A percentile compares a stretch with the other conserved stretches of the same genome.
These are phyloP conservation scores for Colletotrichum acutatum DNA, from an alignment of 2,329 filamentous ascomycete species.

Conservation along the genomic window DNA sequence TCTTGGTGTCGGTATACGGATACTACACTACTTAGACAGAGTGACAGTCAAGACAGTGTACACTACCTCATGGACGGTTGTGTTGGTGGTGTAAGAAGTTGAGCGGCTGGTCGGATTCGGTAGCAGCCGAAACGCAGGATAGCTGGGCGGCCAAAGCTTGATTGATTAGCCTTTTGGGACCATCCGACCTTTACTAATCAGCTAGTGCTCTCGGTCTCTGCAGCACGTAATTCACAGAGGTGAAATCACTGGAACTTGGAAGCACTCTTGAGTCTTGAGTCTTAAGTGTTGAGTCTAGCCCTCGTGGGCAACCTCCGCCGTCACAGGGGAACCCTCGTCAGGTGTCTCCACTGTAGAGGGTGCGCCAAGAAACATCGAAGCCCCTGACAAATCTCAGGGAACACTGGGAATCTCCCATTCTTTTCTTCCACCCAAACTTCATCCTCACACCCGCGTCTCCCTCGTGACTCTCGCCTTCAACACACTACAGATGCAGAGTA, in stretches of 20 bases:
- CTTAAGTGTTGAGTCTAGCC: not conserved
- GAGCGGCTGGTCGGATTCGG: slow-evolving; percentile 18
- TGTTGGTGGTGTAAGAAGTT: not conserved
- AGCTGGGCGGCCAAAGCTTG: slow-evolving; percentile 25
- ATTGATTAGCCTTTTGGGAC: not conserved
- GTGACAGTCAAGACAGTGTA: too few species aligned
- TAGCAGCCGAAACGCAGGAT: slow-evolving; percentile 30
- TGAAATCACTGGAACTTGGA: too few species aligned
- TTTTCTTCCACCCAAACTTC: not conserved
- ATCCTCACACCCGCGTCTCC: not conserved
- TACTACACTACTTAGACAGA: not conserved
- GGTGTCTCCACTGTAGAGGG: not conserved
- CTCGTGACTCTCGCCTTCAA: too few species aligned
- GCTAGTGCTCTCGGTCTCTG: not conserved
- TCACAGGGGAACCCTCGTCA: slow-evolving; percentile 6
- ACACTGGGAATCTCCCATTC: not conserved
- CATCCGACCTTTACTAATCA: not conserved
- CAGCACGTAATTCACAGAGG: not conserved
- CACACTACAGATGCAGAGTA: not conserved
- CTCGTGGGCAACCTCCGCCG: not conserved
- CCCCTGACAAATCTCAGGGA: slow-evolving; percentile 26
- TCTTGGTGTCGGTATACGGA: not conserved
- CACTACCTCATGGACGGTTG: too few species aligned
- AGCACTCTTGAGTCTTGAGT: too few species aligned
- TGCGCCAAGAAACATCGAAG: slow-evolving; percentile 15